Conservation (phyloP, 2,329 filamentous ascomycete genomes). For the Zasmidium cellare region DNA sequence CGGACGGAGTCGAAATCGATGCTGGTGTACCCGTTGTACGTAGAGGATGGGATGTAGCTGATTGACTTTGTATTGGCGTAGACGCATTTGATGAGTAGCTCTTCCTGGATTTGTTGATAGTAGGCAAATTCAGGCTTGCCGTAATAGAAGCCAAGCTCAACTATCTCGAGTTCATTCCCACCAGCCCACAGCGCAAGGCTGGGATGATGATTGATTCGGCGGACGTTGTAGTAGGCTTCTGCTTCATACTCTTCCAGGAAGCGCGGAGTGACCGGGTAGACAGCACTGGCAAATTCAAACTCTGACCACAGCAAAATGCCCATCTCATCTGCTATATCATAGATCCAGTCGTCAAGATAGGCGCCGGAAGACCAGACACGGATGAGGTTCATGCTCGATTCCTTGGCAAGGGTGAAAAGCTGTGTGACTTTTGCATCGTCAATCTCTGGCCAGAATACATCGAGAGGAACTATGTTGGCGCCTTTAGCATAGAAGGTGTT, state of each 20-base stretch:
- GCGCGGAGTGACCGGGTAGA: conserved; percentile 55
- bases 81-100: conserved; percentile 51
- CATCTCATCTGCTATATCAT: conserved; percentile 60
- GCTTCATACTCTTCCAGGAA: conserved; percentile 57
- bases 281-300: conserved; percentile 60
- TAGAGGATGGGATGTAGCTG: conserved; percentile 2
- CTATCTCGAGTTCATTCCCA: conserved; percentile 59
- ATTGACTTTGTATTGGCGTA: conserved; percentile 1
- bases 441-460: conserved; percentile 62
- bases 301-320: conserved; percentile 63
- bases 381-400: conserved; percentile 64
- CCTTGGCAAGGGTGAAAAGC: conserved; percentile 54
- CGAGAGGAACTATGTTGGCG: conserved; percentile 62
- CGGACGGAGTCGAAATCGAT: conserved; percentile 2
- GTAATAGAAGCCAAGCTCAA: conserved; percentile 43
- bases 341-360: conserved; percentile 62
- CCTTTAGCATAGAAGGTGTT: conserved; percentile 64
- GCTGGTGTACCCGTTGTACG: neutral
- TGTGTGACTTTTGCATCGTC: conserved; percentile 51
- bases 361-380: conserved; percentile 60
- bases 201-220: conserved; percentile 61
- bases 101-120: conserved; percentile 43
- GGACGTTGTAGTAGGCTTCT: conserved; percentile 60
- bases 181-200: conserved; percentile 39
- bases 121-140: conserved; percentile 37